A percentile compares a stretch with the other conserved stretches of the same genome.
Conservation (phyloP, 2,329 filamentous ascomycete species). For the Sporothrix dimorphospora region DNA sequence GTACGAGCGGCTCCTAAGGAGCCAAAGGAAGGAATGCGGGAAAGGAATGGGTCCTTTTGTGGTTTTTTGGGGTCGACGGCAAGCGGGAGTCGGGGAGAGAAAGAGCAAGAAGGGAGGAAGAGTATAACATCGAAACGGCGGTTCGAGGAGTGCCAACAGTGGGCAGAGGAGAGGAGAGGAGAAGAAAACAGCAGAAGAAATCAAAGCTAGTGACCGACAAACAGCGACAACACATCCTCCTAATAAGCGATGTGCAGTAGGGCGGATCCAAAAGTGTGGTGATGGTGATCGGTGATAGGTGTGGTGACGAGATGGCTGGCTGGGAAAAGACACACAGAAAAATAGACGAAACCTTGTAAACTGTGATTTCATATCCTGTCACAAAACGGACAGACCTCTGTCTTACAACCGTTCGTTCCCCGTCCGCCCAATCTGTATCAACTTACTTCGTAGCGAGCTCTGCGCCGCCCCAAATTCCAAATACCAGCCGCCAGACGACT, state of each 20-base stretch:
- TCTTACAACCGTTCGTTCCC: neutral
- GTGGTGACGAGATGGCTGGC: no score
- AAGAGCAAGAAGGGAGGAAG: neutral
- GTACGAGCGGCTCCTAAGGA: slow-evolving; percentile 5
- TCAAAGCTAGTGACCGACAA: neutral
- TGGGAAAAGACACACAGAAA: neutral
- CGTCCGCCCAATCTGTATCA: neutral
- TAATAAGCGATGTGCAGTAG: neutral
- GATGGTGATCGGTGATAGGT: neutral
- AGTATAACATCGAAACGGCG: neutral
- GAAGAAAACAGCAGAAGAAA: neutral
- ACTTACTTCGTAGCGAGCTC: no score
- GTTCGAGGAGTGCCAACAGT: slow-evolving; percentile 2
- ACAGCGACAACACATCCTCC: neutral
- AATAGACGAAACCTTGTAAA: neutral
- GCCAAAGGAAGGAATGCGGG: slow-evolving; percentile 9
- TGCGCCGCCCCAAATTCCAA: neutral
- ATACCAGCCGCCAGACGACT: neutral
- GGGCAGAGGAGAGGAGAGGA: neutral
- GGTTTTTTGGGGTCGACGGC: neutral
- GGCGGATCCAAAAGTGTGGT: neutral
- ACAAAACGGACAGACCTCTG: neutral
- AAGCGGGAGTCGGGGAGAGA: neutral
- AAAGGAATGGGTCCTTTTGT: neutral
- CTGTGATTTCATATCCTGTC: neutral